Percentiles rank a stretch among this genome's conserved stretches.
Evolutionary conservation across 352 stramenopile species (phyloP).

Genomic region (Pythium folliculosum): DNA sequence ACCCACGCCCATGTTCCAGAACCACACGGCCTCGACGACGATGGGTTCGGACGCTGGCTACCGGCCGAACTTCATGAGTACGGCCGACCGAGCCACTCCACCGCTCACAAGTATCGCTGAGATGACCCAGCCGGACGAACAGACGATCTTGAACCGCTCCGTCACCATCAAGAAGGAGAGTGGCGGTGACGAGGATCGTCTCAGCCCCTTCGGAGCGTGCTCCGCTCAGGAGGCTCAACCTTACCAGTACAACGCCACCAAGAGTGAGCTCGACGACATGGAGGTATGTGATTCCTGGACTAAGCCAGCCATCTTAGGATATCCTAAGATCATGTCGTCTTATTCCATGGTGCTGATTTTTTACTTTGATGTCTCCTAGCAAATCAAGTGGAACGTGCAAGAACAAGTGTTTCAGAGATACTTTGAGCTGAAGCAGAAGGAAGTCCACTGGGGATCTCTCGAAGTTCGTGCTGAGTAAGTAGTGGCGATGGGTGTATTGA

Average conservation of each 20-base stretch:
- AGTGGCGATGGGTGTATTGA: background rate
- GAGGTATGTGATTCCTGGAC: conserved; percentile 40
- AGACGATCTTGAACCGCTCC: conserved; percentile 56
- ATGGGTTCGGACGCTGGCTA: conserved; percentile 10
- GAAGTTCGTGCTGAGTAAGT: conserved; percentile 58
- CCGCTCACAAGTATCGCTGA: conserved; percentile 43
- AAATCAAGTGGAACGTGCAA: conserved; percentile 69
- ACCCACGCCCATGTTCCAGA: conserved; percentile 17
- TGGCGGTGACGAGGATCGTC: conserved; percentile 38
- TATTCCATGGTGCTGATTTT: conserved; percentile 13
- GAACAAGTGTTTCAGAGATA: conserved; percentile 65
- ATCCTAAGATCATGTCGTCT: conserved; percentile 7
- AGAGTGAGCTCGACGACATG: conserved; percentile 74
- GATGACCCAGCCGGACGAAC: conserved; percentile 53
- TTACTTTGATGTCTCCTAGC: conserved; percentile 27
- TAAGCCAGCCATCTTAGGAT: conserved; percentile 1
- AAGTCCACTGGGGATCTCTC: conserved; percentile 56
- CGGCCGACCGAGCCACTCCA: conserved; percentile 29
- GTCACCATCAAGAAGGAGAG: conserved; percentile 44
- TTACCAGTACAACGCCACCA: conserved; percentile 61
- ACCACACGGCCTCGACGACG: conserved; percentile 25
- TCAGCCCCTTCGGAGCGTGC: conserved; percentile 37
- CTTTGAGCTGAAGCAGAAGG: conserved; percentile 52
- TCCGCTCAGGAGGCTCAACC: conserved; percentile 36
- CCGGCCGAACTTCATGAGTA: conserved; percentile 26